phyloP scores from a whole-genome alignment of 2,329 filamentous ascomycete genomes.

The Hortaea werneckii region DNA sequence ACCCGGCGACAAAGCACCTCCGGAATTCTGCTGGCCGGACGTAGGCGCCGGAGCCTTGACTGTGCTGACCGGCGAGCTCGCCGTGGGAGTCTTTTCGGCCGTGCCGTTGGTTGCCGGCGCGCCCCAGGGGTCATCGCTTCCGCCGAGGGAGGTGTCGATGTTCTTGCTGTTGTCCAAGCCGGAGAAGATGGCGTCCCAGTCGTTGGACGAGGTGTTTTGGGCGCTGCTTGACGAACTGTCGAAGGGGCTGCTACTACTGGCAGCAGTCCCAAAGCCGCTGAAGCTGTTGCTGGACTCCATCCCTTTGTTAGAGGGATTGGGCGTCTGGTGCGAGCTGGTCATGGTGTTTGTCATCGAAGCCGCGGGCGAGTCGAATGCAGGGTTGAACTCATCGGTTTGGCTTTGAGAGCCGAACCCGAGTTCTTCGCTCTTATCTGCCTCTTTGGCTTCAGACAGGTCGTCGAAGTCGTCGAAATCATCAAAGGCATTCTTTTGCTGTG shows the following conservation, averaged over 20 bases:
- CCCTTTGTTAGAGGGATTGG: conserved; percentile 19
- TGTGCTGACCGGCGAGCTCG: conserved; percentile 4
- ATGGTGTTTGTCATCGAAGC: conserved; percentile 40
- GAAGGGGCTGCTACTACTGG: conserved; percentile 8
- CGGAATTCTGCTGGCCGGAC: conserved; percentile 34
- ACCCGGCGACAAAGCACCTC: conserved; percentile 60
- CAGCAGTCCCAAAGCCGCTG: conserved; percentile 14
- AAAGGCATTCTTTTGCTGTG: conserved; percentile 43
- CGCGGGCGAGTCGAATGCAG: conserved; percentile 62
- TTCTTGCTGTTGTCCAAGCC: conserved; percentile 51
- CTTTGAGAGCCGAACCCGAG: conserved; percentile 60
- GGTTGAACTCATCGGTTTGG: conserved; percentile 67
- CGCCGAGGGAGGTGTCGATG: conserved; percentile 17
- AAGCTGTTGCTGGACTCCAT: conserved; percentile 18
- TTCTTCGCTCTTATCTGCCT: conserved; percentile 54
- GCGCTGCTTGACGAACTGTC: conserved; percentile 7
- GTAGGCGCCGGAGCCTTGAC: conserved; percentile 2
- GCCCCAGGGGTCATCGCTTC: conserved; percentile 19
- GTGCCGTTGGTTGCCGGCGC: conserved; percentile 3
- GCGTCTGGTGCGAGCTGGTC: conserved; percentile 28
- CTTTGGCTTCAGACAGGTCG: conserved; percentile 73
- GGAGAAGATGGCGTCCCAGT: conserved; percentile 94
- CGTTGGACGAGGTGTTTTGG: conserved; percentile 46
- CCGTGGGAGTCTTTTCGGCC: conserved; percentile 2
- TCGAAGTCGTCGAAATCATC: conserved; percentile 72